Evolutionary conservation across 306 rosid genomes (phyloP).

Genomic region (Sechiopsis laciniata): DNA sequence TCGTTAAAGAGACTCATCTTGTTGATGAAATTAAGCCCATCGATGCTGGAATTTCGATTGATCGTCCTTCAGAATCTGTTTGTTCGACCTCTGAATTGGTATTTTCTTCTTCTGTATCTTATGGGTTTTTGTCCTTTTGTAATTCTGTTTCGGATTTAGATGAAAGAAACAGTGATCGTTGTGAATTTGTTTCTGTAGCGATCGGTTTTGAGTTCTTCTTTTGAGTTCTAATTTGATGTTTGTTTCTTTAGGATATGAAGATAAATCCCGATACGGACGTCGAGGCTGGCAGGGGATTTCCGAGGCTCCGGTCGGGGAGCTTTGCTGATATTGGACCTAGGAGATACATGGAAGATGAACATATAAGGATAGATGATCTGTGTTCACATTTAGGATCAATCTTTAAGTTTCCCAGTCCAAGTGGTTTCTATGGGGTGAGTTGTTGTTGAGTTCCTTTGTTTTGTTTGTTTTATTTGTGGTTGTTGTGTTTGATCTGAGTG

Average conservation of each 20-base stretch:
- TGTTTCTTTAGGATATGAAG: constrained; percentile 47
- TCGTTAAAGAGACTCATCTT: constrained; percentile 35
- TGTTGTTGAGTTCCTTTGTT: background rate
- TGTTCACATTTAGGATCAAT: constrained; percentile 59
- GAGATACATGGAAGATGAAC: constrained; percentile 97
- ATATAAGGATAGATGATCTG: constrained; percentile 77
- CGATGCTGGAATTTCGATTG: constrained; percentile 36
- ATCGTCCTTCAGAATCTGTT: constrained; percentile 43
- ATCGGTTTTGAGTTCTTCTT: too few relatives aligned
- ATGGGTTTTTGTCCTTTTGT: too few relatives aligned
- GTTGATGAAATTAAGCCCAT: constrained; percentile 31
- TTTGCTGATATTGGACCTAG: constrained; percentile 90
- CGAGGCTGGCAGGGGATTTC: constrained; percentile 46
- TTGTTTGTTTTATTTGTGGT: background rate
- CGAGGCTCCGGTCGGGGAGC: constrained; percentile 87
- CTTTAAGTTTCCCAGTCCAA: constrained; percentile 66
- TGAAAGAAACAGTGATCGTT: too few relatives aligned
- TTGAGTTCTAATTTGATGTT: constrained; percentile 8
- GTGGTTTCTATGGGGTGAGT: constrained; percentile 92
- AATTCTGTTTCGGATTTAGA: too few relatives aligned
- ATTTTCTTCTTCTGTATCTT: constrained; percentile 24
- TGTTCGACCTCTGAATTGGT: constrained; percentile 49
- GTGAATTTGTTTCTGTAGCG: too few relatives aligned
- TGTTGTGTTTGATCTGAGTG: constrained; percentile 23
- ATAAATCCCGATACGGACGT: constrained; percentile 40